Conservation (phyloP, 2,329 filamentous ascomycete species). For the Penicillium sp. region DNA sequence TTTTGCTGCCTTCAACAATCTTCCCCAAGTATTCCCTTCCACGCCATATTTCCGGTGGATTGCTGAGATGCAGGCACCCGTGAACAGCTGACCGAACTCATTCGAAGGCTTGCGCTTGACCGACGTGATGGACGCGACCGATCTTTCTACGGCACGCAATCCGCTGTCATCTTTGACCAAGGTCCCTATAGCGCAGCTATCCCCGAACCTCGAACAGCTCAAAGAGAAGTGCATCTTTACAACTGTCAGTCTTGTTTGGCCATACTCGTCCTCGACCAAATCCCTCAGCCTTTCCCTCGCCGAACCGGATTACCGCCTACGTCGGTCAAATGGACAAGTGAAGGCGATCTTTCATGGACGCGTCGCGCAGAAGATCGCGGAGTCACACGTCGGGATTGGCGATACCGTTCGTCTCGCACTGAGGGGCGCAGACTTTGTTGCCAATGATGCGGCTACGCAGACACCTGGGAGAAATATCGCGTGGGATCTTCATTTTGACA, state of each 20-base stretch:
- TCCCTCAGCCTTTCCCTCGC: conserved; percentile 74
- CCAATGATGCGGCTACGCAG: conserved; percentile 47
- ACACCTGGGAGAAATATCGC: conserved; percentile 55
- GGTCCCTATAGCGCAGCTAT: conserved; percentile 41
- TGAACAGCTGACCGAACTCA: conserved; percentile 4
- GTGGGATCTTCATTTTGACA: conserved; percentile 52
- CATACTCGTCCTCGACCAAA: conserved; percentile 72
- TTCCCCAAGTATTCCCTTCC: neutral
- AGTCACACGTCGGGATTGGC: conserved; percentile 66
- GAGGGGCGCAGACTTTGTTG: conserved; percentile 61
- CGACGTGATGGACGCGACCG: conserved; percentile 28
- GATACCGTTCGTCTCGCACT: conserved; percentile 68
- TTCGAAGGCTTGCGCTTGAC: conserved; percentile 6
- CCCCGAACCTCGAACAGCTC: conserved; percentile 30
- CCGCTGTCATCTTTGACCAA: conserved; percentile 20
- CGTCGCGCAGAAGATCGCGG: conserved; percentile 64
- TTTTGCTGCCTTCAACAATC: neutral
- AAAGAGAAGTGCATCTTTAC: conserved; percentile 52
- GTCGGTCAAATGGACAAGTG: conserved; percentile 71
- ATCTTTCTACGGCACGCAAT: conserved; percentile 22
- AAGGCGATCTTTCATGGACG: conserved; percentile 68
- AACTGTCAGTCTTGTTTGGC: conserved; percentile 81
- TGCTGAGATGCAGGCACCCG: neutral
- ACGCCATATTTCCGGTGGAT: neutral
- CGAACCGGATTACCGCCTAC: conserved; percentile 76